Evolutionary conservation across 495 filamentous ascomycete species (phyloP).

Genomic region (Immersiella caudata): DNA sequence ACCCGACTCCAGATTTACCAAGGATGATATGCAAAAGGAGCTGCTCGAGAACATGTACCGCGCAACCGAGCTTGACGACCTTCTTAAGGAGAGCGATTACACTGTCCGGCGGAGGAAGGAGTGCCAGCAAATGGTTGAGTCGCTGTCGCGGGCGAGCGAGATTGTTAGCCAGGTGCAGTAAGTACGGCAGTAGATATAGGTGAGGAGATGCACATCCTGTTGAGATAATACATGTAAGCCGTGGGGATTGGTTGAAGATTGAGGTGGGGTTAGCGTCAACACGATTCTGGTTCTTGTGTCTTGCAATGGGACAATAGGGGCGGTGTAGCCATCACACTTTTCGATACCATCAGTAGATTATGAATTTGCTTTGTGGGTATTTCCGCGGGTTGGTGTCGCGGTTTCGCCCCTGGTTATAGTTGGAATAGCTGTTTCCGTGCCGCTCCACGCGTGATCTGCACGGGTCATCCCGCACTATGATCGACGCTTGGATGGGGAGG

Average conservation of each 20-base stretch:
- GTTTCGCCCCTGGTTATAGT: background rate
- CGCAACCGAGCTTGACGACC: slow-evolving; percentile 81
- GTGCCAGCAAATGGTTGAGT: slow-evolving; percentile 99
- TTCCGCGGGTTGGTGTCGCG: background rate
- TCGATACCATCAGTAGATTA: slow-evolving; percentile 36
- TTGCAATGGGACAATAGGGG: slow-evolving; percentile 3
- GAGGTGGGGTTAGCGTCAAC: background rate
- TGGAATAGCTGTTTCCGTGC: too few relatives aligned
- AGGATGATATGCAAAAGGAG: slow-evolving; percentile 98
- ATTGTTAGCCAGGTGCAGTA: slow-evolving; percentile 97
- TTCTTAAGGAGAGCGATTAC: slow-evolving; percentile 98
- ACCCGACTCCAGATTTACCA: slow-evolving; percentile 68
- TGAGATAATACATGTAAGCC: background rate
- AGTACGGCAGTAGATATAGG: background rate
- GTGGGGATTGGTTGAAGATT: background rate
- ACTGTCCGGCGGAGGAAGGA: slow-evolving; percentile 94
- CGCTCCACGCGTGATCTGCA: too few relatives aligned
- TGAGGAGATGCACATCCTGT: background rate
- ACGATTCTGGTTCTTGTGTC: slow-evolving; percentile 9
- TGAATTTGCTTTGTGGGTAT: slow-evolving; percentile 3
- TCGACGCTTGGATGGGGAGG: background rate
- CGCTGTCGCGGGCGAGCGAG: slow-evolving; percentile 81
- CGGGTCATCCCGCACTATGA: too few relatives aligned
- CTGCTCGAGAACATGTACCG: slow-evolving; percentile 98
- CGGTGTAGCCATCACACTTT: slow-evolving; percentile 9